phyloP scores from a whole-genome alignment of 352 stramenopile genomes.

The Blastocystis sp. region DNA sequence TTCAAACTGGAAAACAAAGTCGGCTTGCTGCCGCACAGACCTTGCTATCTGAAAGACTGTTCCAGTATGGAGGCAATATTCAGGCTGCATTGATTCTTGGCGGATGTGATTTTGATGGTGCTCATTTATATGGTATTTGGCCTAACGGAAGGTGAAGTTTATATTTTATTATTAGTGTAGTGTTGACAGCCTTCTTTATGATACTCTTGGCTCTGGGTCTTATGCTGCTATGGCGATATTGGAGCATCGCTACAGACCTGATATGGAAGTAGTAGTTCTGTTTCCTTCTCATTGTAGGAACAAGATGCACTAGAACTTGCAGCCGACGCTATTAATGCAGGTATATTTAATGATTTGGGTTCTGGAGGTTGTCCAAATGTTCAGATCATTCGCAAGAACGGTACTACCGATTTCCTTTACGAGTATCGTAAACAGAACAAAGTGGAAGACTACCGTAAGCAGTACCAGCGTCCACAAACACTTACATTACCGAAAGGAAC shows the following conservation, averaged over 20 bases:
- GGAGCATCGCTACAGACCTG: conserved; percentile 53
- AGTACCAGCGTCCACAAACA: conserved; percentile 25
- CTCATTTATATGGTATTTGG: conserved; percentile 66
- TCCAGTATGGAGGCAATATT: conserved; percentile 64
- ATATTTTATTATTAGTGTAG: neutral
- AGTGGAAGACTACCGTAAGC: conserved; percentile 42
- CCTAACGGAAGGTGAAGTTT: conserved; percentile 50
- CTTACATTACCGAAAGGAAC: conserved; percentile 25
- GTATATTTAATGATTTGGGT: conserved; percentile 67
- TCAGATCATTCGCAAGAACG: conserved; percentile 66
- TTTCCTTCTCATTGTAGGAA: neutral
- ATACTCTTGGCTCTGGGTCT: conserved; percentile 51
- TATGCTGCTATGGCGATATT: conserved; percentile 57
- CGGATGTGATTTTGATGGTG: conserved; percentile 47
- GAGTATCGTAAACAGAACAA: conserved; percentile 66
- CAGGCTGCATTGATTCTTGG: conserved; percentile 53
- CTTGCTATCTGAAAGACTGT: conserved; percentile 49
- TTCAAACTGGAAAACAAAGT: conserved; percentile 64
- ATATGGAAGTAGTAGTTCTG: conserved; percentile 1
- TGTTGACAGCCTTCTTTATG: conserved; percentile 22
- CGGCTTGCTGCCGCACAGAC: conserved; percentile 43
- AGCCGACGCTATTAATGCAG: conserved; percentile 62
- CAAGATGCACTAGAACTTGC: conserved; percentile 48
- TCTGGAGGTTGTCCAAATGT: conserved; percentile 61
- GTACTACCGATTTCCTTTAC: conserved; percentile 60